A percentile compares a stretch with the other conserved stretches of the same genome.
These are phyloP conservation scores for Neoboletus magnificus DNA, from an alignment of 768 basidiomycete genomes.

Conservation along the genomic window DNA sequence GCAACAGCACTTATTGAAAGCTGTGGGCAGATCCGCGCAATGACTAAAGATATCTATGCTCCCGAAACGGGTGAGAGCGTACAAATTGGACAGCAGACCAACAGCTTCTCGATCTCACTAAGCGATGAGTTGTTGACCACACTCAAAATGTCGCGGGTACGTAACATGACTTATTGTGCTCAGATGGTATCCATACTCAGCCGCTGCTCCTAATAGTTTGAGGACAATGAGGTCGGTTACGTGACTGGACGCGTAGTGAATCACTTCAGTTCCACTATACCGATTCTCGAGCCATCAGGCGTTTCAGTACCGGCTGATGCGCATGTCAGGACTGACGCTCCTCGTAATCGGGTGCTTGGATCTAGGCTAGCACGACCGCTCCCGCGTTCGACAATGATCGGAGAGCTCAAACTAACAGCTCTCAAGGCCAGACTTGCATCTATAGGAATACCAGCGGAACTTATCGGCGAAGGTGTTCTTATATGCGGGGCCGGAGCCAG, in stretches of 20 bases:
- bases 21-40: slow-evolving; percentile 77
- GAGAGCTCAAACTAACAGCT: slow-evolving; percentile 88
- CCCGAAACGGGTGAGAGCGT: slow-evolving; percentile 74
- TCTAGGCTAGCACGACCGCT: slow-evolving; percentile 64
- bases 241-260: slow-evolving; percentile 85
- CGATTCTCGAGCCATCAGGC: slow-evolving; percentile 73
- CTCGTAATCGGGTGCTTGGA: slow-evolving; percentile 49
- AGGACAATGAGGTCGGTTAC: slow-evolving; percentile 95
- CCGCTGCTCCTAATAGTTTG: slow-evolving; percentile 57
- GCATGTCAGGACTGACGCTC: slow-evolving; percentile 20
- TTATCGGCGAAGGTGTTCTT: slow-evolving; percentile 95
- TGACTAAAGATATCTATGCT: slow-evolving; percentile 90
- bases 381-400: slow-evolving; percentile 93
- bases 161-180: slow-evolving; percentile 26
- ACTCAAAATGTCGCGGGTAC: slow-evolving; percentile 82
- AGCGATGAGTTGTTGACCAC: slow-evolving; percentile 82
- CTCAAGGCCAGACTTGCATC: slow-evolving; percentile 78
- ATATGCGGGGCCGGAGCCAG: slow-evolving; percentile 72
- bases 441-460: slow-evolving; percentile 82
- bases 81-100: slow-evolving; percentile 94
- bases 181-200: slow-evolving; percentile 5
- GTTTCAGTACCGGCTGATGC: slow-evolving; percentile 28
- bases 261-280: slow-evolving; percentile 84
- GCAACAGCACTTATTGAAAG: slow-evolving; percentile 75
- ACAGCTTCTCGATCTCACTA: slow-evolving; percentile 90